Base-by-base conservation (phyloP, 2,329 filamentous ascomycete species). In the Colletotrichum sp. region DNA sequence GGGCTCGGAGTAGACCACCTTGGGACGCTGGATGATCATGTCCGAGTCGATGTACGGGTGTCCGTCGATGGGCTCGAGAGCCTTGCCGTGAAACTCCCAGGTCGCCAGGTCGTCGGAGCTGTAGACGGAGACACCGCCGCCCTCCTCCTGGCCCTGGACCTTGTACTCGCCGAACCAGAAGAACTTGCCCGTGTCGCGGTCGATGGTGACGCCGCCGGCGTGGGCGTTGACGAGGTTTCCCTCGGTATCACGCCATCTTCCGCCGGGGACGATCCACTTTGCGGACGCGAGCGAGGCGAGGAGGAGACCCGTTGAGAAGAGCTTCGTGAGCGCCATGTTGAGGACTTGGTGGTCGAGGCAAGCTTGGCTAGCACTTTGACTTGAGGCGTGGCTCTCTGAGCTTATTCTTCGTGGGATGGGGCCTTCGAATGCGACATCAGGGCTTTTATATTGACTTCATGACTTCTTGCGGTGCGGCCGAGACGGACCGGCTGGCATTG, bases 141-240 rank as follows among this genome's bases (percentile, higher is more conserved):
- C 91, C 79, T 93, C 91, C 9, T 85, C 86, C 76, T 91, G 89
- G 0, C 87, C 90, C 78, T 92, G 81, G 13, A 87, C 83, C 82
- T 93, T 93, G 83, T 92, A 90, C 80, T 93, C 91, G 44, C 91
- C 91, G 72, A 92, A 93, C 86, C 88, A 89, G 83, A 88, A 93
- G 80, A 91, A 93, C 75, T 86, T 90, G 18, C 88, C 88, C 0
- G 86, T 87, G 7, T 87, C 85, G 52, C 88, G 82, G 55, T 92
- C 90, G 1, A 89, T 80, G 1, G 87, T 87, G 8, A 93, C 84
- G 15, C 88, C 88, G 2, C 91, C 91, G 2, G 91, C 92, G 80
- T 93, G 91, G 2, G 91, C 91, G 68, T 92, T 93, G 69, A 93
- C 88, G 15, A 92, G 80, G n/a, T 89, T 87, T 1, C 91, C 91